These are phyloP conservation scores for Scedosporium dehoogii DNA, from an alignment of 2,329 filamentous ascomycete species.

Conservation along the genomic window DNA sequence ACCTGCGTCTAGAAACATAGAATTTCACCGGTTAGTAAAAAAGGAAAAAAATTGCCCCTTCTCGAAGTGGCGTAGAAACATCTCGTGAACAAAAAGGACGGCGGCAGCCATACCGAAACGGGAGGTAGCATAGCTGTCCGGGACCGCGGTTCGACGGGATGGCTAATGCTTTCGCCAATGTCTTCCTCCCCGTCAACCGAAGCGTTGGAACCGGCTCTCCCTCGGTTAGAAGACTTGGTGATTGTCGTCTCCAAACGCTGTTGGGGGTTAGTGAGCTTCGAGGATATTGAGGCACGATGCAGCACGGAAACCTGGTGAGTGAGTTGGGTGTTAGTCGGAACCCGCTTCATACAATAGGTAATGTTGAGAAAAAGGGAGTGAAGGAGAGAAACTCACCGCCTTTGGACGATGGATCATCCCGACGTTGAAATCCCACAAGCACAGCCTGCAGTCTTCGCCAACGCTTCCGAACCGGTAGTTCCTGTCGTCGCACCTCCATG, in stretches of 20 bases:
- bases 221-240: constrained; percentile 43
- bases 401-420: constrained; percentile 92
- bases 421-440: constrained; percentile 96
- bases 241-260: constrained; percentile 53
- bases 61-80: neutral
- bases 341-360: neutral
- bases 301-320: constrained; percentile 39
- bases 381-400: constrained; percentile 45
- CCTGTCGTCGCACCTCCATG: constrained; percentile 90
- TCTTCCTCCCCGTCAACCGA: constrained; percentile 35
- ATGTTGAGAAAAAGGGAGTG: constrained; percentile 11
- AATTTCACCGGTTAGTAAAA: neutral
- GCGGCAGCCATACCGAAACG: constrained; percentile 58
- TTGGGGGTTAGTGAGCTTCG: constrained; percentile 22
- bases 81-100: neutral
- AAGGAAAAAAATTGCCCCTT: neutral
- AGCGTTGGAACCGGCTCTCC: constrained; percentile 62
- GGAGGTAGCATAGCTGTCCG: constrained; percentile 80
- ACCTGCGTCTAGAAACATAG: constrained; percentile 53
- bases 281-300: constrained; percentile 46
- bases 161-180: constrained; percentile 54
- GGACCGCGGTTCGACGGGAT: constrained; percentile 76
- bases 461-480: constrained; percentile 96
- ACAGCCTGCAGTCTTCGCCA: constrained; percentile 80
- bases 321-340: constrained; percentile 6